phyloP scores from a whole-genome alignment of 352 stramenopile species.

The Elongisporangium undulatum region DNA sequence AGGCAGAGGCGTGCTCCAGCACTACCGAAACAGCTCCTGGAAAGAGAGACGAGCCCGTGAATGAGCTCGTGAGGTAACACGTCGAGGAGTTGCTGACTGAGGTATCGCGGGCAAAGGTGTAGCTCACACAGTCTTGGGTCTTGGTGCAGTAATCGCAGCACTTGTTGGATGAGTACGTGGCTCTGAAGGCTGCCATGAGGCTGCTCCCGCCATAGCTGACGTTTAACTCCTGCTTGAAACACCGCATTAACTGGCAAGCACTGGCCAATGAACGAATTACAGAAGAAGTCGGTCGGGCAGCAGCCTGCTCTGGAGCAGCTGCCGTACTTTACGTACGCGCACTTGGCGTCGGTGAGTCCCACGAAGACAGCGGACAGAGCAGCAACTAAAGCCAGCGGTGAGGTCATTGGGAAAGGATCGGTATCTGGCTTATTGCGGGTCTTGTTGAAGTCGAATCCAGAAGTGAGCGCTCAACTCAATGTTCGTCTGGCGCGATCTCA shows the following conservation, averaged over 20 bases:
- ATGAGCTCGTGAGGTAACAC: background rate
- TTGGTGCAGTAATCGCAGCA: conserved; percentile 38
- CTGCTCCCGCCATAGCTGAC: conserved; percentile 40
- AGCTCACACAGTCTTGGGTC: conserved; percentile 36
- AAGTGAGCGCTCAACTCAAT: background rate
- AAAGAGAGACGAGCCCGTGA: background rate
- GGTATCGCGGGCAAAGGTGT: conserved; percentile 36
- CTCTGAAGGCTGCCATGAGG: conserved; percentile 11
- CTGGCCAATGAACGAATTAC: conserved; percentile 38
- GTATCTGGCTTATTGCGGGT: background rate
- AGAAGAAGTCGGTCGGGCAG: conserved; percentile 29
- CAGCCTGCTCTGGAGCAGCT: conserved; percentile 22
- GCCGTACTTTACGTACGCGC: conserved; percentile 11
- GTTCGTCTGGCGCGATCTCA: background rate
- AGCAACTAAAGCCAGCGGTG: conserved; percentile 3
- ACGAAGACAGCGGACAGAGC: background rate
- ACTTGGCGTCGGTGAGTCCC: conserved; percentile 9
- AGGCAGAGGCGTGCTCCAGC: background rate
- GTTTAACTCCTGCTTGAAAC: conserved; percentile 29
- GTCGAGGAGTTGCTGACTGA: background rate
- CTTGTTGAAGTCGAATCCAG: background rate
- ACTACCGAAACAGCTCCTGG: background rate
- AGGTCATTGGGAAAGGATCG: background rate
- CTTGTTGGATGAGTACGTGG: conserved; percentile 22
- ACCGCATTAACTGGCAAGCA: conserved; percentile 22